Evolutionary conservation across 2,329 filamentous ascomycete genomes (phyloP), one percentile per base, ranked within the genome.

Genomic region (Talaromyces sp.): DNA sequence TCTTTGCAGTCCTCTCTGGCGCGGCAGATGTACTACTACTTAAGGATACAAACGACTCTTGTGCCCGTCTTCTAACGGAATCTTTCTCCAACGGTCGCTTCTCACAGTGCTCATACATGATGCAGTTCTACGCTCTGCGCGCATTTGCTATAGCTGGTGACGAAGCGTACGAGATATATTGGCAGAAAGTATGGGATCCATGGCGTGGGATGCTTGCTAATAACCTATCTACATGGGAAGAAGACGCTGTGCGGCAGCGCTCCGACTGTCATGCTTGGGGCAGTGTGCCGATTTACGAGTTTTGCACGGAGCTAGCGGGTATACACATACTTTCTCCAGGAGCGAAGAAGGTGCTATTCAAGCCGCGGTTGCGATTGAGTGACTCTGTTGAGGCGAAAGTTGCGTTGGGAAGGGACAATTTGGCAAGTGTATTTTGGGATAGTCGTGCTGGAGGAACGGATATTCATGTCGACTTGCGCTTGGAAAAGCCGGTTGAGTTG

Each of bases 181-280:
- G 75, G 72, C 30, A 65, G 0, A 18, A 30, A 0, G 66, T 74
- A 42, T 75, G 71, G 69, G 62, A 67, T n/a, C 76, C 77, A 0
- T 79, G 75, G 72, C 67, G 74, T n/a, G 53, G 61, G 10, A 76
- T 77, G 73, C 63, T 79, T 3, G 67, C 66, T 1, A 70, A 74
- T 59, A 75, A 77, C 57, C 59, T 79, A 9, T 70, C 76, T 0
- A 80, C 77, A 3, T 79, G 77, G 76, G 73, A 75, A 51, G 77
- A 80, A 59, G 77, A 79, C 56, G 72, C 76, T 60, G 77, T 79
- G 5, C 66, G 73, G 2, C 75, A 78, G 62, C 71, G 77, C 4
- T 79, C 76, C 1, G 78, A 80, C 64, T 80, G 78, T 56, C 77
- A 80, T 68, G 76, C 77, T 2, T 79, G 76, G 78, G 75, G 77